Conservation (phyloP, 2,329 filamentous ascomycete species). For the Proliferodiscus dingleyae region DNA sequence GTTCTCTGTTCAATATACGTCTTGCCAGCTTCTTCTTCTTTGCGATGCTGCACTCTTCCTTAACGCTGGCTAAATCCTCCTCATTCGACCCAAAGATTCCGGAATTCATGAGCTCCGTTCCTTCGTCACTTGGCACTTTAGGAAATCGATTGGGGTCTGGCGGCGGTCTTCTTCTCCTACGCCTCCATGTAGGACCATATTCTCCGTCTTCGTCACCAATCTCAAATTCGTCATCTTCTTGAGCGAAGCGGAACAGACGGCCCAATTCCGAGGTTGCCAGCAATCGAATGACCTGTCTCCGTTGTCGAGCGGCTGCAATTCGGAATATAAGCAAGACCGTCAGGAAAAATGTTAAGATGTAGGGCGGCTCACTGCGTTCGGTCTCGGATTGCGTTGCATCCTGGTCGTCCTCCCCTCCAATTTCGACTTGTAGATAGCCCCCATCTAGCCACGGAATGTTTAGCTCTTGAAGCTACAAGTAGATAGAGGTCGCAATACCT, state of each 20-base stretch:
- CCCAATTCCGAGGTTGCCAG: conserved; percentile 21
- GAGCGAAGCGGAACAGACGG: conserved; percentile 18
- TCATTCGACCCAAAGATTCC: conserved; percentile 74
- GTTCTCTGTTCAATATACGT: conserved; percentile 73
- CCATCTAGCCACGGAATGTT: neutral
- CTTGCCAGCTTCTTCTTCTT: conserved; percentile 56
- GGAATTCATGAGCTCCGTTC: conserved; percentile 72
- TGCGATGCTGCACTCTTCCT: conserved; percentile 36
- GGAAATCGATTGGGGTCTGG: conserved; percentile 63
- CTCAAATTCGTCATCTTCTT: conserved; percentile 13
- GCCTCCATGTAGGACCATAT: conserved; percentile 37
- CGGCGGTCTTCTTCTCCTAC: conserved; percentile 37
- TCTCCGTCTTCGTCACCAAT: conserved; percentile 21
- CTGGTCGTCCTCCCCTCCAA: conserved; percentile 37
- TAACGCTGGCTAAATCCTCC: conserved; percentile 44
- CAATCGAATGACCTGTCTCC: conserved; percentile 20
- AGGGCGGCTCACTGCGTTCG: conserved; percentile 33
- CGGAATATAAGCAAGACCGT: conserved; percentile 26
- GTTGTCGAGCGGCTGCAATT: conserved; percentile 21
- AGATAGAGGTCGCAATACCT: neutral
- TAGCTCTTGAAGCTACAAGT: neutral
- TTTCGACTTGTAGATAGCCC: conserved; percentile 23
- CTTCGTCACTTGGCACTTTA: conserved; percentile 77
- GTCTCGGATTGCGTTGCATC: conserved; percentile 16
- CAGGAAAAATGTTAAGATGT: conserved; percentile 19